Evolutionary conservation across 2,329 filamentous ascomycete species (phyloP), one percentile per base, ranked within the genome.

Genomic region (Alternaria atra): DNA sequence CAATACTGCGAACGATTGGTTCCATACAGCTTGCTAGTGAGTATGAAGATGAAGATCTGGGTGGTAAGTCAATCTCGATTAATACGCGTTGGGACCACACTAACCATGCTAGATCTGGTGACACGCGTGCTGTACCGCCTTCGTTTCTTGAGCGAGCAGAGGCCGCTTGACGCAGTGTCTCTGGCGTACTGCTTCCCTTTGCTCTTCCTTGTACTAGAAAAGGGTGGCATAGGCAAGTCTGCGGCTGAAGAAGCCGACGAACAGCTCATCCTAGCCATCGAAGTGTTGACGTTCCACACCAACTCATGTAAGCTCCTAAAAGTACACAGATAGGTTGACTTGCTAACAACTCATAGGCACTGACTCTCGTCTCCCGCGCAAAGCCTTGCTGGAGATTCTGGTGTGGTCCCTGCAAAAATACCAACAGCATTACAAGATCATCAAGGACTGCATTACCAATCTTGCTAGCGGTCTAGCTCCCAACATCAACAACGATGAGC

Each of bases 401-500:
- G 89, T 97, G 58, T 84, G 84, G 44, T 90, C 93, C 1, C 96
- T 99, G 91, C 92, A 96, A 75, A 86, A 82, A 61, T 97, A 97
- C 77, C 90, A 89, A 44, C 93, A 97, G 73, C 95, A 99, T 79
- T 97, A 97, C 83, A 97, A 97, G 80, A 84, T 94, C 59, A 89
- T 97, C 80, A 97, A 94, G 77, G 95, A 99, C 79, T 97, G 93
- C 72, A 87, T 99, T 65, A 86, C 91, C 55, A 93, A 98, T 76
- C 86, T 96, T 66, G 92, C 92, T 72, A 89, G 93, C 61, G 94
- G 90, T 65, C 86, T 98, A 52, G 91, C 94, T 3, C 89, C 91
- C 2, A 97, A 93, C 71, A 93, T 97, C 67, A 89, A 79, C 57
- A 77, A 84, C 4, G 80, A 85, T 2, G 96, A 99, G 80, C 89